Evolutionary conservation across 1,284 basidiomycete species (phyloP).

Genomic region (Paramarasmius palmivorus): DNA sequence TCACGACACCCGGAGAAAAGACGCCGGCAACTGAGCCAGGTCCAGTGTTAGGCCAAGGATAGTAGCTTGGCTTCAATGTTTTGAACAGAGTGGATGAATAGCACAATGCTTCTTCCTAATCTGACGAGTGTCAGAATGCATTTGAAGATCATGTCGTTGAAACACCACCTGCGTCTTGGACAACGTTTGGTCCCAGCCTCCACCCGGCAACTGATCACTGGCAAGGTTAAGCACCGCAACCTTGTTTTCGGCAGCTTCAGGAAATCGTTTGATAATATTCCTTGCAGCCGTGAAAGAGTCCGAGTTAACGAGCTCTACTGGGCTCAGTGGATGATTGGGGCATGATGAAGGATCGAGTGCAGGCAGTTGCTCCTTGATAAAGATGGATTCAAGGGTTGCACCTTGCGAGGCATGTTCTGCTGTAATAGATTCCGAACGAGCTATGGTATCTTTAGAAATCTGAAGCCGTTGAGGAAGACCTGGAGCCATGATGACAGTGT

Average conservation of each 20-base stretch:
- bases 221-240: constrained; percentile 43
- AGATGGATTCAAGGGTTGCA: constrained; percentile 1
- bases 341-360: constrained; percentile 1
- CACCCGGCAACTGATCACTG: constrained; percentile 36
- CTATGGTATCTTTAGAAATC: constrained; percentile 1
- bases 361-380: background rate
- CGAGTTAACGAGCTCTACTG: constrained; percentile 3
- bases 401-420: constrained; percentile 1
- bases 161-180: constrained; percentile 35
- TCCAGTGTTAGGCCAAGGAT: constrained; percentile 48
- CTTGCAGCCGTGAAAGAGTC: constrained; percentile 7
- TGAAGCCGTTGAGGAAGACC: background rate
- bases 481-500: background rate
- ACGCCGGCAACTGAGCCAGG: constrained; percentile 38
- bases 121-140: background rate
- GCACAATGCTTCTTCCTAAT: constrained; percentile 44
- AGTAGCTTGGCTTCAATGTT: constrained; percentile 39
- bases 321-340: background rate
- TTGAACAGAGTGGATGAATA: constrained; percentile 46
- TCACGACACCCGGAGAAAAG: constrained; percentile 43
- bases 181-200: constrained; percentile 30
- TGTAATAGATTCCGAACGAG: background rate
- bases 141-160: background rate
- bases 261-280: background rate
- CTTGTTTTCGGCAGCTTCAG: constrained; percentile 26